These are phyloP conservation scores for Avena insularis DNA, from an alignment of 176 grass and related monocot species.

Conservation along the genomic window DNA sequence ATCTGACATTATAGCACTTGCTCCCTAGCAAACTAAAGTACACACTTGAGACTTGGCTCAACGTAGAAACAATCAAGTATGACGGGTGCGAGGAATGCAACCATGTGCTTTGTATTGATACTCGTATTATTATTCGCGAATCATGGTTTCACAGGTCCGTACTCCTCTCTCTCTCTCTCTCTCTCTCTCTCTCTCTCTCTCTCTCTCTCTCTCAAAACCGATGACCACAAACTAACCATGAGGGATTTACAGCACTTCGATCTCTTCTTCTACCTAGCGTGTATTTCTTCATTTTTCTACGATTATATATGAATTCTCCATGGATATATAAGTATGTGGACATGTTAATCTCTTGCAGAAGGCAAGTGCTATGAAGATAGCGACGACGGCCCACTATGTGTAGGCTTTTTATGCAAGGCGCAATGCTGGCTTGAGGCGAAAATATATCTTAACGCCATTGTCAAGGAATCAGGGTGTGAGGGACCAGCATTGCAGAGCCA, in stretches of 20 bases:
- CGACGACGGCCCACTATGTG: neutral
- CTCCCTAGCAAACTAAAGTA: neutral
- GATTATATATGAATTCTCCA: no score
- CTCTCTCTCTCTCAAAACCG: no score
- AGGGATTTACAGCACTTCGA: no score
- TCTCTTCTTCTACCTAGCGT: no score
- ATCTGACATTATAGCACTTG: neutral
- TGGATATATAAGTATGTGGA: no score
- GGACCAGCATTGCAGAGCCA: neutral
- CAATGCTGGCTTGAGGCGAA: slow-evolving; percentile 11
- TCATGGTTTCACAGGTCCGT: neutral
- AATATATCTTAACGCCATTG: neutral
- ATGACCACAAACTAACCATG: no score
- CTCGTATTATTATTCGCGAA: slow-evolving; percentile 9
- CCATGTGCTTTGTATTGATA: neutral
- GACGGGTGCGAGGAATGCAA: neutral
- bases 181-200: no score
- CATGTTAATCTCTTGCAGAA: neutral
- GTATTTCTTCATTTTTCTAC: no score
- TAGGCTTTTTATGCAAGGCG: neutral
- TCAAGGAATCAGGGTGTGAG: neutral
- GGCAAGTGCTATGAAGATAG: neutral
- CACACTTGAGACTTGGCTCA: no score
- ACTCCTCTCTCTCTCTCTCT: neutral
- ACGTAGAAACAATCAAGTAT: neutral